Base-by-base conservation (phyloP, 768 basidiomycete genomes). In the Sarcodon sp. region DNA sequence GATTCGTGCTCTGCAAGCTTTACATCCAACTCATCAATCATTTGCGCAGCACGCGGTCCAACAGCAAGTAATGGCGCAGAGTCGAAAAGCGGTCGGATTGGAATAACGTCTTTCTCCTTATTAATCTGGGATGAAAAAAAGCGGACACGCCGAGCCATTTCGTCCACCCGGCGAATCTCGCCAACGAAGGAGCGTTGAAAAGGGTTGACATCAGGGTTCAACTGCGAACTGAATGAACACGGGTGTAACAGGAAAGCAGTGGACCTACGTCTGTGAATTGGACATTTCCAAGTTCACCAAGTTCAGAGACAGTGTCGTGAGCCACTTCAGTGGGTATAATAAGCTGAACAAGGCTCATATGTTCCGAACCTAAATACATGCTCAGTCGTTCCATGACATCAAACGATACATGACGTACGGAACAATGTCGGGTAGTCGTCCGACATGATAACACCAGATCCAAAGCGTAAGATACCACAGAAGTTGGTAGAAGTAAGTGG, bases 141-240 rank as follows among this genome's bases (percentile, higher is more conserved):
- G 48, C 92, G 83, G 45, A 92, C 81, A 34, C 91, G 86, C 54
- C 96, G 87, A 7, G 87, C 84, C 84, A 94, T 93, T 61, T 99
- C 94, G 63, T 96, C 94, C 51, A 94, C 77, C 53, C 87, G 82
- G 35, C 96, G 82, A 54, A 99, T 90, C 63, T 96, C 93, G 34
- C 87, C 89, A 51, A 96, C 89, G 64, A 94, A 99, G 5, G 93
- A 92, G 53, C 96, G 88, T 72, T 99, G 94, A 70, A 98, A 99
- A 13, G 94, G 87, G 65, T 94, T 97, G 57, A 97, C 81, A 52
- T 78, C 79, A 10, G 93, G 89, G 65, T 98, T 98, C 56, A 98
- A 69, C 93, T 98, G 61, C 4, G 21, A 21, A 21, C 21, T 18
- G 37, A 46, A 37, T 33, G 15, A 32, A 33, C 15, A 16, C 6